phyloP scores from a whole-genome alignment of 108 stramenopile species.

The Bacterosira constricta region DNA sequence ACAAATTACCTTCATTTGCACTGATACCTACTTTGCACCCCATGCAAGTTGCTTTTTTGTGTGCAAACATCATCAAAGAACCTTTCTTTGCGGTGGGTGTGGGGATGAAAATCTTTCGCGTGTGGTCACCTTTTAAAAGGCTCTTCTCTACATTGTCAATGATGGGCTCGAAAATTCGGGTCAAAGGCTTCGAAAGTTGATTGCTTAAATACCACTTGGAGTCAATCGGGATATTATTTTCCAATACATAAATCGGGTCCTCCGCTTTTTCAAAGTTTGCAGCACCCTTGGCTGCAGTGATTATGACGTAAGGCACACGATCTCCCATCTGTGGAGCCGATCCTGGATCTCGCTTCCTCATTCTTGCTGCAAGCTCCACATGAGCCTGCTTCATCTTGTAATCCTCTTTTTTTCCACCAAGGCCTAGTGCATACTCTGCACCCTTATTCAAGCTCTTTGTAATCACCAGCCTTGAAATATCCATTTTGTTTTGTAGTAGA shows the following conservation, averaged over 20 bases:
- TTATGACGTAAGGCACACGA: constrained; percentile 99
- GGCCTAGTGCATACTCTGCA: constrained; percentile 90
- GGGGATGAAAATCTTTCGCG: constrained; percentile 94
- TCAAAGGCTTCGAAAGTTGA: constrained; percentile 96
- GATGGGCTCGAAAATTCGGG: constrained; percentile 98
- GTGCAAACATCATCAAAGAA: constrained; percentile 97
- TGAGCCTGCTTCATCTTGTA: constrained; percentile 98
- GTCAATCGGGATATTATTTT: constrained; percentile 97
- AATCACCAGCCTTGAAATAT: constrained; percentile 97
- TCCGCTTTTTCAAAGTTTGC: constrained; percentile 96
- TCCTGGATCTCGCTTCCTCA: constrained; percentile 97
- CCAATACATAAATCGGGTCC: constrained; percentile 98
- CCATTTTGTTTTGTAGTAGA: constrained; percentile 98
- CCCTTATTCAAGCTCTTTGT: constrained; percentile 98
- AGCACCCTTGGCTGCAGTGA: constrained; percentile 94
- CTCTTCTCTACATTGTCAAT: constrained; percentile 89
- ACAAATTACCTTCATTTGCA: constrained; percentile 85
- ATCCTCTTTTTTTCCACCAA: constrained; percentile 91
- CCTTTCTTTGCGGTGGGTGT: constrained; percentile 95
- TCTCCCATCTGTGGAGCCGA: constrained; percentile 99
- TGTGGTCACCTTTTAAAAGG: constrained; percentile 96
- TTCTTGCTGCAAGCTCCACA: constrained; percentile 98
- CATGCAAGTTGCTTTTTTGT: constrained; percentile 94
- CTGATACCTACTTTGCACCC: constrained; percentile 94
- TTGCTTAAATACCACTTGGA: constrained; percentile 96